phyloP scores from a whole-genome alignment of 2,329 filamentous ascomycete genomes.

The Aspergillus sp. region DNA sequence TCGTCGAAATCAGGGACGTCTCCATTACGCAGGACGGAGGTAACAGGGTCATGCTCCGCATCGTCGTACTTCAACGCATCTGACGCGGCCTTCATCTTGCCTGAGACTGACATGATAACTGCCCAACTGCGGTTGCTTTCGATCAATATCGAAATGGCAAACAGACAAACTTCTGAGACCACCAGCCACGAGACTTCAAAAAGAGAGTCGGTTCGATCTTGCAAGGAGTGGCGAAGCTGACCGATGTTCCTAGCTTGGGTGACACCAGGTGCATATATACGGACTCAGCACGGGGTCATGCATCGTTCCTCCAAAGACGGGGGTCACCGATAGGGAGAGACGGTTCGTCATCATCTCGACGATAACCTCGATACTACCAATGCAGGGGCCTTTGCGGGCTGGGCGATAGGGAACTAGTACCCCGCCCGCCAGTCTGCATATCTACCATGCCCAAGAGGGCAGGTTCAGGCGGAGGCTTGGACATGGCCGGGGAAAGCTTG shows the following conservation, averaged over 20 bases:
- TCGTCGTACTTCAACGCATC: conserved; percentile 21
- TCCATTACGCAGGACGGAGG: conserved; percentile 37
- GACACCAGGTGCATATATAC: conserved; percentile 6
- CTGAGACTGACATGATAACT: conserved; percentile 4
- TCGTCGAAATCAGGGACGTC: conserved; percentile 38
- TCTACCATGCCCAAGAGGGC: conserved; percentile 25
- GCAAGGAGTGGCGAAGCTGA: not conserved
- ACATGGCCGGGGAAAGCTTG: conserved; percentile 10
- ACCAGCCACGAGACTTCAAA: not conserved
- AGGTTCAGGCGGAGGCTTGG: conserved; percentile 25
- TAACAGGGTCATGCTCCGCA: conserved; percentile 34
- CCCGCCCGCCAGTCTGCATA: conserved; percentile 8
- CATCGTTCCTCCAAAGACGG: not conserved
- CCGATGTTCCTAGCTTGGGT: not conserved
- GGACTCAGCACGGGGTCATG: conserved; percentile 6
- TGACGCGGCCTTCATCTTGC: conserved; percentile 3
- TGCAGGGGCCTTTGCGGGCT: not conserved
- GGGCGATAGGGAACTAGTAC: conserved; percentile 1
- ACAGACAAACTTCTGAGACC: not conserved
- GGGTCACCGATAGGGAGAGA: conserved; percentile 6
- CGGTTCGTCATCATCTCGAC: conserved; percentile 1
- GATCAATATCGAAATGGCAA: not conserved
- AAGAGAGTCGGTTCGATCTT: not conserved
- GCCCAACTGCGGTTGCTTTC: not conserved
- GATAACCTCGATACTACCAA: conserved; percentile 3